A percentile compares a stretch with the other conserved stretches of the same genome.
These are phyloP conservation scores for Aspergillus tamarii DNA, from an alignment of 2,329 filamentous ascomycete species.

Conservation along the genomic window DNA sequence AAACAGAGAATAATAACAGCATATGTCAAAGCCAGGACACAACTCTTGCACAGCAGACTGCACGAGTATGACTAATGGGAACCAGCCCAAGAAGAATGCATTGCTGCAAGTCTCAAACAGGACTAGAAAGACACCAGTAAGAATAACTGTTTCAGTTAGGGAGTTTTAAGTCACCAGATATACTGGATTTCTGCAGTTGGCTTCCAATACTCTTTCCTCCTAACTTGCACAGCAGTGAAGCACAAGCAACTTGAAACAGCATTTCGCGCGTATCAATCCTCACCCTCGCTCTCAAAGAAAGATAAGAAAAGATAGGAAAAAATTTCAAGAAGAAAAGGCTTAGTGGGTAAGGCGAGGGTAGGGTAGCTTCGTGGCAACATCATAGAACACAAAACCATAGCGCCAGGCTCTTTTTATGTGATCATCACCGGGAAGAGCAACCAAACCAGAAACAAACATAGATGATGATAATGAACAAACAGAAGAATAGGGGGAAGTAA, in stretches of 20 bases:
- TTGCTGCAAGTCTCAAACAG: neutral
- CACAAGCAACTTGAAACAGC: neutral
- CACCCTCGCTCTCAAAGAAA: conserved; percentile 1
- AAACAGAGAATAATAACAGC: conserved; percentile 18
- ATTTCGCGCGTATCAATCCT: neutral
- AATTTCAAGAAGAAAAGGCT: neutral
- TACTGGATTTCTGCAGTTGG: neutral
- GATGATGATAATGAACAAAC: neutral
- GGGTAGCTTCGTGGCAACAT: conserved; percentile 13
- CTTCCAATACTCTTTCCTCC: neutral
- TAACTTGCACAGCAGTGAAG: neutral
- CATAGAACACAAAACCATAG: conserved; percentile 30
- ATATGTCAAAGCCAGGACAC: neutral
- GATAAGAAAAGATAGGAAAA: conserved; percentile 5
- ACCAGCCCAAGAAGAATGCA: neutral
- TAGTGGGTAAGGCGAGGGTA: neutral
- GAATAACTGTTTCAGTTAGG: neutral
- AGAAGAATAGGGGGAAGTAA: conserved; percentile 15
- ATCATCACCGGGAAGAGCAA: conserved; percentile 19
- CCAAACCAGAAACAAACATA: conserved; percentile 3
- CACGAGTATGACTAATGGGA: neutral
- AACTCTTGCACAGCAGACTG: neutral
- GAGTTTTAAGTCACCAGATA: neutral
- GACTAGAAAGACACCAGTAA: neutral
- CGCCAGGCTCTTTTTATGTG: conserved; percentile 39